phyloP scores from a whole-genome alignment of 2,329 filamentous ascomycete species.

The Biscogniauxia marginata region DNA sequence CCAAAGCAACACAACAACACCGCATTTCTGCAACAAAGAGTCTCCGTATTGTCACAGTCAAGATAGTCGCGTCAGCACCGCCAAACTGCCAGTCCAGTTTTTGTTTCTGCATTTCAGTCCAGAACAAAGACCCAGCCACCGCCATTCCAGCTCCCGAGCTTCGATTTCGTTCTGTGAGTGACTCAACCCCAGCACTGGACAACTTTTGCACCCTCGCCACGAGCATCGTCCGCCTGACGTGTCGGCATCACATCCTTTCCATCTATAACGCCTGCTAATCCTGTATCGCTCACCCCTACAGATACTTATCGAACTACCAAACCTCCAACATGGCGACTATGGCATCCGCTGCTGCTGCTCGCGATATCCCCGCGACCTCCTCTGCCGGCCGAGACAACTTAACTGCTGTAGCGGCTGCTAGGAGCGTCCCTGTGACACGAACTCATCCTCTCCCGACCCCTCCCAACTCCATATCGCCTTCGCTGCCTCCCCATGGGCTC shows the following conservation, averaged over 20 bases:
- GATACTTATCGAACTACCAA: slow-evolving; percentile 47
- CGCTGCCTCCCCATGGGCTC: slow-evolving; percentile 76
- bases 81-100: slow-evolving; percentile 37
- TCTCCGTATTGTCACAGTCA: slow-evolving; percentile 59
- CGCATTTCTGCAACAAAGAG: slow-evolving; percentile 45
- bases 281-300: slow-evolving; percentile 31
- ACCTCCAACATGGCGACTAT: slow-evolving; percentile 59
- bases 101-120: slow-evolving; percentile 30
- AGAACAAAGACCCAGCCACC: slow-evolving; percentile 30
- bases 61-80: slow-evolving; percentile 57
- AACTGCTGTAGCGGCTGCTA: slow-evolving; percentile 65
- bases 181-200: slow-evolving; percentile 24
- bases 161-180: slow-evolving; percentile 39
- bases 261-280: slow-evolving; percentile 27
- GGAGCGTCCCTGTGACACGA: slow-evolving; percentile 62
- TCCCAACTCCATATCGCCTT: slow-evolving; percentile 92
- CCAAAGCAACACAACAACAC: slow-evolving; percentile 35
- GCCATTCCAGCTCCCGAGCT: slow-evolving; percentile 28
- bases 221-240: slow-evolving; percentile 10
- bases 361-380: slow-evolving; percentile 64
- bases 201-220: neutral
- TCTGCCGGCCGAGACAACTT: slow-evolving; percentile 64
- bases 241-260: slow-evolving; percentile 15
- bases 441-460: slow-evolving; percentile 76
- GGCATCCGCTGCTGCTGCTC: slow-evolving; percentile 65